phyloP scores from a whole-genome alignment of 2,329 filamentous ascomycete species.

The Botryotinia narcissicola region DNA sequence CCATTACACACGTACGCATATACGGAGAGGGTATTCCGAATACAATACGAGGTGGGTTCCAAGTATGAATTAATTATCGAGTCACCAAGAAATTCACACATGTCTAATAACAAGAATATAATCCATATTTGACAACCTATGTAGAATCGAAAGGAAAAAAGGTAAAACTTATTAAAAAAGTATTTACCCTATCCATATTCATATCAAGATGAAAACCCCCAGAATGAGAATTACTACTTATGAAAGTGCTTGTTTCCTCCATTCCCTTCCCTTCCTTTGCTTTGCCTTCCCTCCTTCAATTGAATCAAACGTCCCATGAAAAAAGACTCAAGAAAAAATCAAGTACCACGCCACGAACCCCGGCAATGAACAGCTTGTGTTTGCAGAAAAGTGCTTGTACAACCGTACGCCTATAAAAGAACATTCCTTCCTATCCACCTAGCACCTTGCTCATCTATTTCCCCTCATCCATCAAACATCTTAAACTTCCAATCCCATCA shows the following conservation, averaged over 20 bases:
- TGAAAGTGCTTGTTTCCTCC: background rate
- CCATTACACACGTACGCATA: background rate
- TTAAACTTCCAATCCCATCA: constrained; percentile 84
- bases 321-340: background rate
- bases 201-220: background rate
- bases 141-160: background rate
- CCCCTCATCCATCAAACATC: background rate
- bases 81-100: background rate
- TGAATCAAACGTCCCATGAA: background rate
- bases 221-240: background rate
- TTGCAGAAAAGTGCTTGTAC: constrained; percentile 8
- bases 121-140: background rate
- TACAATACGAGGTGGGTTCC: too few relatives aligned
- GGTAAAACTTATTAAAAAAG: background rate
- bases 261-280: background rate
- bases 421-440: background rate
- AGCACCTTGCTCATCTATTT: constrained; percentile 7
- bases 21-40: background rate
- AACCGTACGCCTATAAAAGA: constrained; percentile 7
- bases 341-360: constrained; percentile 14
- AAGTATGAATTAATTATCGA: background rate
- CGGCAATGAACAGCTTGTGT: constrained; percentile 8
- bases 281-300: background rate
- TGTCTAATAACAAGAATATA: background rate
- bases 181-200: background rate